These are phyloP conservation scores for Centella asiatica DNA, from an alignment of 129 eudicot species.

Conservation along the genomic window DNA sequence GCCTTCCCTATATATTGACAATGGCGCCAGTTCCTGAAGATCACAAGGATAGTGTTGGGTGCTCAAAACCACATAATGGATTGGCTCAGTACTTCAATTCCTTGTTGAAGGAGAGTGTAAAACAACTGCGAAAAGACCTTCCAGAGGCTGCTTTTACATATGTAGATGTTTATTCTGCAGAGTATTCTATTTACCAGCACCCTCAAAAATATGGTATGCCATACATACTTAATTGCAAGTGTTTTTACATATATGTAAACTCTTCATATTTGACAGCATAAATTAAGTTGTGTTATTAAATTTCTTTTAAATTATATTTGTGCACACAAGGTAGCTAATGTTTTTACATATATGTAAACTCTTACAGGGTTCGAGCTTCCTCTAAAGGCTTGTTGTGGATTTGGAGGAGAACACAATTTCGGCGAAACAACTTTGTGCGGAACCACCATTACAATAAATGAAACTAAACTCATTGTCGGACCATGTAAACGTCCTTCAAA, in stretches of 20 bases:
- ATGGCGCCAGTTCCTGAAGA: background rate
- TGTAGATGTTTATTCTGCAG: constrained; percentile 3
- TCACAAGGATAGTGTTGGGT: constrained; percentile 1
- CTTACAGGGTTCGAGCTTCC: constrained; percentile 8
- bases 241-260: too few relatives aligned
- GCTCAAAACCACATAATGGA: background rate
- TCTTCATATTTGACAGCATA: too few relatives aligned
- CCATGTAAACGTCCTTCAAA: background rate
- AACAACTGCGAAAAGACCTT: background rate
- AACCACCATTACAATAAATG: background rate
- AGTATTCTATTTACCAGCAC: constrained; percentile 6
- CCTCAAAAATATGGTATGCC: constrained; percentile 7
- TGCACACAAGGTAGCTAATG: too few relatives aligned
- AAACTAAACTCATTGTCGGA: background rate
- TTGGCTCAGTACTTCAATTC: constrained; percentile 8
- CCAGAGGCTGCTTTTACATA: constrained; percentile 5
- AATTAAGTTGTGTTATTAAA: background rate
- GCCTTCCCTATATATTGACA: constrained; percentile 5
- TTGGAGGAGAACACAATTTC: constrained; percentile 2
- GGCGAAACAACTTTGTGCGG: background rate
- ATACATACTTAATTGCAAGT: too few relatives aligned
- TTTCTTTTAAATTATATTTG: background rate
- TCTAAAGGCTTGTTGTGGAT: constrained; percentile 9
- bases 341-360: too few relatives aligned
- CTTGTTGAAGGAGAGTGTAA: background rate